Percentiles rank a stretch among this genome's conserved stretches.
Evolutionary conservation across 1,284 basidiomycete species (phyloP).

Genomic region (Melanopsichium pennsylvanicum): DNA sequence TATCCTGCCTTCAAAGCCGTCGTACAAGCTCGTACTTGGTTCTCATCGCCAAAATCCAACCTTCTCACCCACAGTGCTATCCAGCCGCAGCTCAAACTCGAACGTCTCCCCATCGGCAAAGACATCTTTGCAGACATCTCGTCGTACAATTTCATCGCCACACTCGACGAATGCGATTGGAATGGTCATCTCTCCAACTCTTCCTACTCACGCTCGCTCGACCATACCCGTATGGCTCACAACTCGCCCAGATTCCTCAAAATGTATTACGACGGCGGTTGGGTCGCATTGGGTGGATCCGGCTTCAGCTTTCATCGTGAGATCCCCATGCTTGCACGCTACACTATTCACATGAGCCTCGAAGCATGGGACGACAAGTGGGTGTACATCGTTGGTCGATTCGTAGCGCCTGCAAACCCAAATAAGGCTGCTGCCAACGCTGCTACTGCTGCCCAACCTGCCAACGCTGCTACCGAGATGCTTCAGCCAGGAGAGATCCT

Average conservation of each 20-base stretch:
- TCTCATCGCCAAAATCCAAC: conserved; percentile 1
- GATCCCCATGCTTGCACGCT: conserved; percentile 43
- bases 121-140: conserved; percentile 48
- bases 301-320: conserved; percentile 52
- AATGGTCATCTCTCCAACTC: conserved; percentile 52
- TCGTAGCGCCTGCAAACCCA: conserved; percentile 19
- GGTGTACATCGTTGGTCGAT: conserved; percentile 48
- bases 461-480: conserved; percentile 5
- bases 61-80: not conserved
- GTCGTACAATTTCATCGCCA: conserved; percentile 22
- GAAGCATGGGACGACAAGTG: conserved; percentile 59
- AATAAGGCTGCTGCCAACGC: not conserved
- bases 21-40: conserved; percentile 5
- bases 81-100: conserved; percentile 30
- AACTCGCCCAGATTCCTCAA: conserved; percentile 37
- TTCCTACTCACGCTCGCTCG: conserved; percentile 45
- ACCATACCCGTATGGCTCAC: conserved; percentile 40
- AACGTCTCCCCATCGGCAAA: conserved; percentile 36
- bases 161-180: conserved; percentile 53
- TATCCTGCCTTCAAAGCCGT: conserved; percentile 30
- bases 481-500: conserved; percentile 30
- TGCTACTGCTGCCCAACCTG: not conserved
- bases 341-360: conserved; percentile 39
- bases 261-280: conserved; percentile 44
- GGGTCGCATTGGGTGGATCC: conserved; percentile 43